Evolutionary conservation across 352 stramenopile species (phyloP), one percentile per base, ranked within the genome.

Genomic region (Pseudoperonospora humuli): DNA sequence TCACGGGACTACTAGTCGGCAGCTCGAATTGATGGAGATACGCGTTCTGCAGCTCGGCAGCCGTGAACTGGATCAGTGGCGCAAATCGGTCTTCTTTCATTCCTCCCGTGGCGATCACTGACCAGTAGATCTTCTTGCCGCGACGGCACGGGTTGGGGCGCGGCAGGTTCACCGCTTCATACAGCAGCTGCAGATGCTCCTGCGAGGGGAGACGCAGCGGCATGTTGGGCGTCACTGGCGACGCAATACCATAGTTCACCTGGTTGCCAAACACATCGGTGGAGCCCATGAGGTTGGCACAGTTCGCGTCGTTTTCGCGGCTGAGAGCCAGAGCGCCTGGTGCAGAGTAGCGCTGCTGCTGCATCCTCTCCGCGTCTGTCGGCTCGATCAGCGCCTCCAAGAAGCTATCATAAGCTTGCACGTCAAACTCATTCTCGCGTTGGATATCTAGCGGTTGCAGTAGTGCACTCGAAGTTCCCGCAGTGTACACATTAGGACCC

Each of bases 91-190:
- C 57, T 18, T 84, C 70, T 35, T 82, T 82, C 62, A 84, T 83
- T 25, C 70, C 72, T 15, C 73, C 72, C 35, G 72, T 84, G 24
- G 75, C 70, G 6, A 87, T 64, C 43, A 84, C 72, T 11, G 57
- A 70, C 75, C 75, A 87, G 45, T 84, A 78, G 31, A 87, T 75
- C 46, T 87, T 85, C 55, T 83, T 81, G 26, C 72, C 70, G 4
- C 68, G 67, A 42, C 75, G 75, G 38, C 75, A 87, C 33, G 75
- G 61, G 45, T 87, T 87, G n/a, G 70, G 67, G 14, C 75, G 70
- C 41, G 71, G 63, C 59, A 82, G 48, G 53, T 87, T 85, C 15
- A 87, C 72, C 15, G 75, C 75, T 39, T 87, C 70, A 36, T 85
- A 82, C 52, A 87, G 47, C 27, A 87, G 39, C 46, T 76, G 68